Conservation (phyloP, 371 early-diverging fungal genomes). For the Blakeslea trispora region DNA sequence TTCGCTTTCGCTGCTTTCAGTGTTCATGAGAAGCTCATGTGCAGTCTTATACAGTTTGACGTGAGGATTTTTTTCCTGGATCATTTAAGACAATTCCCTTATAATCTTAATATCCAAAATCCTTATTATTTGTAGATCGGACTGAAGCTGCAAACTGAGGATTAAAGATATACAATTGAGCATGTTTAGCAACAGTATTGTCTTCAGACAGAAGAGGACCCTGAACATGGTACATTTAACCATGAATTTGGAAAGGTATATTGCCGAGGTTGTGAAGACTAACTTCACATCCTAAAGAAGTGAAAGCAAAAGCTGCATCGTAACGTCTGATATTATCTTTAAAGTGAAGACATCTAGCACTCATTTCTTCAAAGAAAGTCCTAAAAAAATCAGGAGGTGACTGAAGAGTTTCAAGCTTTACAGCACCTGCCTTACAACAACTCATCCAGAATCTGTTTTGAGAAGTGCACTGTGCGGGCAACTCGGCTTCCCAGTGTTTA, state of each 20-base stretch:
- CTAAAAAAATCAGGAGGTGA: conserved; percentile 1
- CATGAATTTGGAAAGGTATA: conserved; percentile 8
- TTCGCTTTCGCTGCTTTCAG: too few relatives aligned
- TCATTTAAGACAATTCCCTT: neutral
- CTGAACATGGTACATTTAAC: conserved; percentile 5
- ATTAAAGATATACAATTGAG: conserved; percentile 4
- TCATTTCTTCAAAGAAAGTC: neutral
- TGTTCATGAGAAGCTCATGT: too few relatives aligned
- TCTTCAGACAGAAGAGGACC: neutral
- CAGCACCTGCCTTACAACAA: conserved; percentile 5
- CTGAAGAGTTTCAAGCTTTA: neutral
- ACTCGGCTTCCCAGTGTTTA: conserved; percentile 6
- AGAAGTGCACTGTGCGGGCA: neutral
- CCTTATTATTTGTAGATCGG: neutral
- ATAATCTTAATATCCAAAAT: neutral
- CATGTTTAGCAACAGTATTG: neutral
- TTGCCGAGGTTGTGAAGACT: too few relatives aligned
- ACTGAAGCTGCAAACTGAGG: neutral
- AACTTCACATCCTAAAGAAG: neutral
- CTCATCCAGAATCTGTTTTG: neutral
- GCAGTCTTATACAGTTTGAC: too few relatives aligned
- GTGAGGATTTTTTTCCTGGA: neutral
- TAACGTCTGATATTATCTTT: neutral
- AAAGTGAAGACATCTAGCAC: neutral
- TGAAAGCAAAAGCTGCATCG: conserved; percentile 10